Conservation (phyloP, 352 stramenopile genomes). For the Phytophthora brassicae region DNA sequence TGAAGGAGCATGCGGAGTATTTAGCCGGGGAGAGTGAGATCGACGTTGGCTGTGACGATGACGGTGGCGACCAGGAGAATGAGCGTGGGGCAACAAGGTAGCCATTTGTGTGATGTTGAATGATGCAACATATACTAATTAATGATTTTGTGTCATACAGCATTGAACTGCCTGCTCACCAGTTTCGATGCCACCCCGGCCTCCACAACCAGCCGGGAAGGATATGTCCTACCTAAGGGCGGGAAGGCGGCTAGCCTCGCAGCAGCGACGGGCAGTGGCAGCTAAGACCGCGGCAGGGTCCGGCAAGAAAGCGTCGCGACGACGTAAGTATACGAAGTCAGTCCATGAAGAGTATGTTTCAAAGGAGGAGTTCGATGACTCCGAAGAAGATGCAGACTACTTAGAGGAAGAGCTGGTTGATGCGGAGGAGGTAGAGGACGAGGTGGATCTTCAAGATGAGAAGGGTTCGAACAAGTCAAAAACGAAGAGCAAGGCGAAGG, state of each 20-base stretch:
- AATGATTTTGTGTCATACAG: too few relatives aligned
- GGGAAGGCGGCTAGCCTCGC: background rate
- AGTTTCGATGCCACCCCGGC: background rate
- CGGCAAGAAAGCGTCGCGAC: background rate
- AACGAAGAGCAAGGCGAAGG: too few relatives aligned
- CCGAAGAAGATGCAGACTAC: background rate
- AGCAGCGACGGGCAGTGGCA: background rate
- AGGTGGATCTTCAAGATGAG: background rate
- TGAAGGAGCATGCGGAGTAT: background rate
- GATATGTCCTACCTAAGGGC: background rate
- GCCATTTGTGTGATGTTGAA: too few relatives aligned
- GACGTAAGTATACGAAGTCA: background rate
- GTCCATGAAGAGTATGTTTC: background rate
- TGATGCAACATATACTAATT: too few relatives aligned
- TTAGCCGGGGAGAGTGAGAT: background rate
- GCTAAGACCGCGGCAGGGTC: background rate
- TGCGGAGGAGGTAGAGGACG: background rate
- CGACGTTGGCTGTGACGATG: background rate
- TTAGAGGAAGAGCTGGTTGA: background rate
- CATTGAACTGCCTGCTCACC: background rate
- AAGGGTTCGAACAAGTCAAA: too few relatives aligned
- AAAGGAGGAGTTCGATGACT: background rate
- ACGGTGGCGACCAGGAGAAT: too few relatives aligned
- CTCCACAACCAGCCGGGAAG: background rate
- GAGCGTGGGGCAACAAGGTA: too few relatives aligned